Evolutionary conservation across 768 basidiomycete genomes (phyloP).

Genomic region (Sarcodon aspratus): DNA sequence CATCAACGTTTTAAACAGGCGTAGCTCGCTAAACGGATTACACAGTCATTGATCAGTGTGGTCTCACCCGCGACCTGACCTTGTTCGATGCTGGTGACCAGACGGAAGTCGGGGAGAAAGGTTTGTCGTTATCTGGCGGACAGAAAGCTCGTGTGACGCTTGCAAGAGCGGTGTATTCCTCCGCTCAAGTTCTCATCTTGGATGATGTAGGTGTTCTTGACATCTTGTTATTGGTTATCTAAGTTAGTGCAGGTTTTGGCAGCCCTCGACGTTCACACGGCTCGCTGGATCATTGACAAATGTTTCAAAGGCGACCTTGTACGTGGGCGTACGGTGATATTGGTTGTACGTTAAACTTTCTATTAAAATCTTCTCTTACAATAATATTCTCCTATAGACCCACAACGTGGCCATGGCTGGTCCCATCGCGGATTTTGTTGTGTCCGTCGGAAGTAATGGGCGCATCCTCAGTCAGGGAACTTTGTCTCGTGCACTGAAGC

Average conservation of each 20-base stretch:
- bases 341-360: slow-evolving; percentile 27
- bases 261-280: slow-evolving; percentile 42
- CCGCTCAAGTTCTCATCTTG: slow-evolving; percentile 51
- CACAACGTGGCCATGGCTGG: slow-evolving; percentile 42
- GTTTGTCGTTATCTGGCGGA: slow-evolving; percentile 31
- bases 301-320: slow-evolving; percentile 37
- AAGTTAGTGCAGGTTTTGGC: slow-evolving; percentile 23
- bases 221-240: neutral
- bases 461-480: slow-evolving; percentile 36
- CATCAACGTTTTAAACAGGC: too few species aligned
- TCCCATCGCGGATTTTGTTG: slow-evolving; percentile 43
- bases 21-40: neutral
- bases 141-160: slow-evolving; percentile 50
- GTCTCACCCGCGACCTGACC: slow-evolving; percentile 18
- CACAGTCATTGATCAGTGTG: slow-evolving; percentile 25
- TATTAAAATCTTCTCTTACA: neutral
- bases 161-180: slow-evolving; percentile 48
- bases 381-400: slow-evolving; percentile 19
- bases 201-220: slow-evolving; percentile 43
- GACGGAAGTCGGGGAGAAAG: slow-evolving; percentile 34
- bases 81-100: slow-evolving; percentile 22
- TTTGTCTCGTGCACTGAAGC: slow-evolving; percentile 32
- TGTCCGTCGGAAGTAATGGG: slow-evolving; percentile 45
- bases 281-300: slow-evolving; percentile 38
- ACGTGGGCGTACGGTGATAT: slow-evolving; percentile 35